Base-by-base conservation (phyloP, 2,329 filamentous ascomycete species). In the Trichoderma pleuroti region DNA sequence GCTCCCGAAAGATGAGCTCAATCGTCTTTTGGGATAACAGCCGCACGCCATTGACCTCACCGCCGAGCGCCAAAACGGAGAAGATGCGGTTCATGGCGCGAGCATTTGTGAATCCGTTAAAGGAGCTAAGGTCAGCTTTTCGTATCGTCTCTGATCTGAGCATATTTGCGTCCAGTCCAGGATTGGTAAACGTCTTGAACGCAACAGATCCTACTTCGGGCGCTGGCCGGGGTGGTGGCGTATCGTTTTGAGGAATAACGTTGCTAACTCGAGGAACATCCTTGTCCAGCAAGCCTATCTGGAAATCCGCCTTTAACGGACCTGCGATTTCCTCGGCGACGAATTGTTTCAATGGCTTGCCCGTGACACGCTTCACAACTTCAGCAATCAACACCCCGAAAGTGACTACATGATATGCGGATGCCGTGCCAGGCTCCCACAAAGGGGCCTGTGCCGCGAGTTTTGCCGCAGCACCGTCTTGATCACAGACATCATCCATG, bases 51-150 rank as follows among this genome's bases (percentile, higher is more conserved):
- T 75, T 72, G 21, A 74, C 73, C 16, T 70, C 32, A 1, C 74
- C 72, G 8, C 73, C 74, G 11, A 76, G 74, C 6, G 74, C 64
- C 11, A 76, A 59, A 11, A 24, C 68, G 0, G 82, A 82, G 9
- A 84, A 76, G 24, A 87, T 82, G 1, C 77, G 77, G 7, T 79
- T 81, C 28, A 87, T 62, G 0, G 78, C 79, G 5, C 80, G 77
- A 12, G 84, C 83, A 72, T 86, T 87, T 1, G 76, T 73, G 66
- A 85, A 81, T 1, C 85, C 85, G 71, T 84, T 85, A 1, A 76
- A 73, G 0, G 81, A 81, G 0, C 83, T 83, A 5, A 85, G 74
- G 62, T 84, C 83, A 2, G 80, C 77, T 0, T 73, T 73, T 26
- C 82, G 78, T 77, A 84, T 85, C 0, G 36, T 74, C 0, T 78